Evolutionary conservation across 2,329 filamentous ascomycete species (phyloP).

Genomic region (Xylariales sp.): DNA sequence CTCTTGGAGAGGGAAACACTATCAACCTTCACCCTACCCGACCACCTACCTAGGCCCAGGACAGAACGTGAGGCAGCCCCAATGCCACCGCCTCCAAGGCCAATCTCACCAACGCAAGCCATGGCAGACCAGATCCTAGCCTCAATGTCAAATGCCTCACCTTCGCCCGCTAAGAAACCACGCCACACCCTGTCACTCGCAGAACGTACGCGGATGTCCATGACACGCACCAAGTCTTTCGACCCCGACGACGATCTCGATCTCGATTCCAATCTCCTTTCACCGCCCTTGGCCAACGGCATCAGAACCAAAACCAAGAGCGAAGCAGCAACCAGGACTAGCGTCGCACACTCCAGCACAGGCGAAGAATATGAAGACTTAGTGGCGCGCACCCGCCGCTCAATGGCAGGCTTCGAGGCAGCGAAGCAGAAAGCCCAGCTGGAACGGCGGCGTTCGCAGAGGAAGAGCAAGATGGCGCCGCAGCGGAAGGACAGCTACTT

Average conservation of each 20-base stretch:
- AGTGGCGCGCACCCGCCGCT: conserved; percentile 52
- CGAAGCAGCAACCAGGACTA: neutral
- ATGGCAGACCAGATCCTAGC: conserved; percentile 53
- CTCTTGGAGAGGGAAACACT: too few species aligned
- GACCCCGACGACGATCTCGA: conserved; percentile 29
- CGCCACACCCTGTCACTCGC: conserved; percentile 60
- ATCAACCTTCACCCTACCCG: neutral
- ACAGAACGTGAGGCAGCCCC: conserved; percentile 7
- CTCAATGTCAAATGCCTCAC: conserved; percentile 50
- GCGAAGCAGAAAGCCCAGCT: conserved; percentile 56
- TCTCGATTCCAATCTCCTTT: conserved; percentile 12
- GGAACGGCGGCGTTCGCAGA: conserved; percentile 48
- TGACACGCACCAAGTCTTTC: conserved; percentile 49
- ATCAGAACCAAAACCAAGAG: conserved; percentile 19
- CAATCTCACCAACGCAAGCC: conserved; percentile 41
- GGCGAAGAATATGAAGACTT: conserved; percentile 43
- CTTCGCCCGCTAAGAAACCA: conserved; percentile 51
- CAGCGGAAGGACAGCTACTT: conserved; percentile 43
- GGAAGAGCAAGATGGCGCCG: conserved; percentile 37
- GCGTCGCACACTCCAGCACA: conserved; percentile 17
- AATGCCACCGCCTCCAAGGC: conserved; percentile 14
- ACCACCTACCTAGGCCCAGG: conserved; percentile 1
- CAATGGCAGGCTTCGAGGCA: conserved; percentile 59
- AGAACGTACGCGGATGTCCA: conserved; percentile 77
- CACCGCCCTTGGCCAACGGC: conserved; percentile 3